phyloP scores from a whole-genome alignment of 441 rosid genomes.

The Pelargonium fulgidum region DNA sequence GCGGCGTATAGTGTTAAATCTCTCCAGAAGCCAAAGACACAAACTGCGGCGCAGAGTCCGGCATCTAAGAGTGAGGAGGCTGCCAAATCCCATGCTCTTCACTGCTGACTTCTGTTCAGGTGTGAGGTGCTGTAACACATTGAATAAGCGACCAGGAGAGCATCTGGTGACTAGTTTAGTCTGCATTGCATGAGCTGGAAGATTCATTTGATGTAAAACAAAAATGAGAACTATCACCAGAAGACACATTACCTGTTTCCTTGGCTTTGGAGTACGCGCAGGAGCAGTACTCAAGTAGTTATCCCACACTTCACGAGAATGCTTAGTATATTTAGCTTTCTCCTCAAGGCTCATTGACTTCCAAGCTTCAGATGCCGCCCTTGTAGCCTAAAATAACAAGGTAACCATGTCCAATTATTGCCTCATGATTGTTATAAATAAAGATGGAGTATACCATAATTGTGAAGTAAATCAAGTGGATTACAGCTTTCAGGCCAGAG shows the following conservation, averaged over 20 bases:
- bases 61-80: conserved; percentile 37
- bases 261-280: conserved; percentile 29
- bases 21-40: conserved; percentile 46
- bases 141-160: conserved; percentile 45
- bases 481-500: conserved; percentile 44
- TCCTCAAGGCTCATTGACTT: conserved; percentile 42
- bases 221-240: neutral
- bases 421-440: neutral
- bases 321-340: conserved; percentile 39
- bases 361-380: conserved; percentile 46
- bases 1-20: conserved; percentile 30
- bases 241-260: conserved; percentile 34
- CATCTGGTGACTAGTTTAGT: conserved; percentile 44
- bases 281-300: conserved; percentile 39
- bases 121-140: conserved; percentile 38
- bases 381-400: conserved; percentile 35
- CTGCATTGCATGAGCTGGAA: conserved; percentile 27
- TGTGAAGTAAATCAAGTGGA: conserved; percentile 17
- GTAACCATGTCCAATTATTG: conserved; percentile 8
- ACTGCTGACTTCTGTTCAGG: conserved; percentile 35
- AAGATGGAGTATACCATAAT: conserved; percentile 6
- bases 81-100: conserved; percentile 43
- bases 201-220: conserved; percentile 11
- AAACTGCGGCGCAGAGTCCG: conserved; percentile 42
- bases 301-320: conserved; percentile 46